These are phyloP conservation scores for Encephalitozoon cuniculi DNA, from an alignment of 371 early-diverging fungal genomes.

Conservation along the genomic window DNA sequence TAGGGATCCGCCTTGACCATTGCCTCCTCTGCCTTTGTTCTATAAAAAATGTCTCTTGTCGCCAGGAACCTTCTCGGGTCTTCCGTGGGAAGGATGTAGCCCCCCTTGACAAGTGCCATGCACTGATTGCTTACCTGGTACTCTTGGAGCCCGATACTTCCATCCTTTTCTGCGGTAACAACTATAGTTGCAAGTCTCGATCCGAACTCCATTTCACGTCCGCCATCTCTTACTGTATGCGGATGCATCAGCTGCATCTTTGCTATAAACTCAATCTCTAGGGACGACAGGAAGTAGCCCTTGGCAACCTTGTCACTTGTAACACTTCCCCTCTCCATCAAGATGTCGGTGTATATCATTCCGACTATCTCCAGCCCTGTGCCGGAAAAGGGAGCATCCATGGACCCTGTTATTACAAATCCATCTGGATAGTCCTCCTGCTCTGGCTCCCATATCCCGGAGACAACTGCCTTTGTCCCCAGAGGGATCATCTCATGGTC, in stretches of 20 bases:
- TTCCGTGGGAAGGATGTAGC: conserved; percentile 76
- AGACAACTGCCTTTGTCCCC: conserved; percentile 89
- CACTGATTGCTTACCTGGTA: conserved; percentile 83
- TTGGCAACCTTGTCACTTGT: conserved; percentile 73
- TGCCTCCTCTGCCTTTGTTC: conserved; percentile 26
- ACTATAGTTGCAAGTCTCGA: conserved; percentile 69
- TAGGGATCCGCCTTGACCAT: conserved; percentile 26
- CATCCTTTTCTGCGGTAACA: conserved; percentile 62
- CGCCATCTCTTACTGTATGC: conserved; percentile 47
- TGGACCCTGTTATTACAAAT: conserved; percentile 64
- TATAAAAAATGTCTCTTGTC: conserved; percentile 64
- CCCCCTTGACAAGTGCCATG: conserved; percentile 77
- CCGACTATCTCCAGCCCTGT: conserved; percentile 71
- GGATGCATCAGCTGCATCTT: conserved; percentile 73
- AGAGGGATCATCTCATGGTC: conserved; percentile 78
- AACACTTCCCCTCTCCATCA: conserved; percentile 73
- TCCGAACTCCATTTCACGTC: conserved; percentile 70
- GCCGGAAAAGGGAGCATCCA: conserved; percentile 66
- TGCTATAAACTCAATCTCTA: conserved; percentile 79
- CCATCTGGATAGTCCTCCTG: conserved; percentile 76
- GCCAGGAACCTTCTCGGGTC: conserved; percentile 77
- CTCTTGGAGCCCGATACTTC: conserved; percentile 72
- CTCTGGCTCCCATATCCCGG: conserved; percentile 82
- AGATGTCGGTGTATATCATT: conserved; percentile 83
- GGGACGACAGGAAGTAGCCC: conserved; percentile 81